Conservation (phyloP, 805 yeast species). For the Metschnikowia koreensis region DNA sequence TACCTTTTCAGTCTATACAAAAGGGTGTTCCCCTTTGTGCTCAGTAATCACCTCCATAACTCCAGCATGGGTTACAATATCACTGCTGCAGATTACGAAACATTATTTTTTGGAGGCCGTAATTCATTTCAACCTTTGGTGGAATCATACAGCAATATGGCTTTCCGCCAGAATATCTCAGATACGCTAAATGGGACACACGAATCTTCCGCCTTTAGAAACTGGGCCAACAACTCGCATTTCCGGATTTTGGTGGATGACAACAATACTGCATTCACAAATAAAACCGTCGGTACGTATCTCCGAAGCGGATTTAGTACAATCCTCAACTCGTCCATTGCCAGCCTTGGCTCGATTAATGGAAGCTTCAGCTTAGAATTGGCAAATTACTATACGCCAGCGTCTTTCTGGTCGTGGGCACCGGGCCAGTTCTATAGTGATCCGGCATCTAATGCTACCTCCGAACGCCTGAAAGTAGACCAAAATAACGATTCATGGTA, state of each 20-base stretch:
- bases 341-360: not conserved
- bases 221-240: slow-evolving; percentile 15
- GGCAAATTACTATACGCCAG: slow-evolving; percentile 26
- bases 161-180: slow-evolving; percentile 2
- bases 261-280: slow-evolving; percentile 35
- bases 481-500: slow-evolving; percentile 12
- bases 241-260: slow-evolving; percentile 38
- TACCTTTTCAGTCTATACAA: slow-evolving; percentile 28
- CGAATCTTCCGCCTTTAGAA: not conserved
- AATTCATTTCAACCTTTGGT: slow-evolving; percentile 12
- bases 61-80: slow-evolving; percentile 23
- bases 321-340: slow-evolving; percentile 44
- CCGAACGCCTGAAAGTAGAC: slow-evolving; percentile 3
- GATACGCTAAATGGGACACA: not conserved
- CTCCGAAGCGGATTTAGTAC: slow-evolving; percentile 66
- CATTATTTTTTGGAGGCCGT: slow-evolving; percentile 16
- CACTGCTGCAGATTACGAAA: slow-evolving; percentile 21
- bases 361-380: slow-evolving; percentile 15
- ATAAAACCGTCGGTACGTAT: slow-evolving; percentile 34
- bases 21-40: slow-evolving; percentile 28
- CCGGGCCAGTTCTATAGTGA: slow-evolving; percentile 47
- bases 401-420: slow-evolving; percentile 74
- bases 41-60: slow-evolving; percentile 21
- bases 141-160: slow-evolving; percentile 1
- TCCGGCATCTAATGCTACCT: slow-evolving; percentile 6